Evolutionary conservation across 306 rosid genomes (phyloP).

Genomic region (Quercus wislizeni): DNA sequence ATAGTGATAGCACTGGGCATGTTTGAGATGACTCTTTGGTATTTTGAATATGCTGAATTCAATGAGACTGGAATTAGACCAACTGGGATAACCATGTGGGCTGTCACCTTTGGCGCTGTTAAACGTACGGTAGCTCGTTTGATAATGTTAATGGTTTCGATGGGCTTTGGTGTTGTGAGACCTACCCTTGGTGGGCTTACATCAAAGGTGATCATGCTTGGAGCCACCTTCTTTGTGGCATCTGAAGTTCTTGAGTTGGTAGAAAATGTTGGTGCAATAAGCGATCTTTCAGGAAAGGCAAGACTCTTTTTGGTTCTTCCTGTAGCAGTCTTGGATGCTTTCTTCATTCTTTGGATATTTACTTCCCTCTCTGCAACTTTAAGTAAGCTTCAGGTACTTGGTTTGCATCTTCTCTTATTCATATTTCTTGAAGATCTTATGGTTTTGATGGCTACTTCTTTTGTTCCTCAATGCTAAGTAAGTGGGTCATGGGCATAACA

Average conservation of each 20-base stretch:
- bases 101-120: slow-evolving; percentile 80
- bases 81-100: slow-evolving; percentile 88
- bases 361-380: slow-evolving; percentile 91
- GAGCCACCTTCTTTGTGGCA: slow-evolving; percentile 88
- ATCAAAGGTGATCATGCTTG: slow-evolving; percentile 85
- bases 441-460: background rate
- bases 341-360: slow-evolving; percentile 97
- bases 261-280: slow-evolving; percentile 93
- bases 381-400: slow-evolving; percentile 93
- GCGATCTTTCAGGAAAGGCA: slow-evolving; percentile 96
- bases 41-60: slow-evolving; percentile 88
- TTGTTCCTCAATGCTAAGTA: background rate
- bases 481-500: background rate
- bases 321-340: slow-evolving; percentile 85
- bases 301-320: slow-evolving; percentile 91
- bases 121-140: slow-evolving; percentile 83
- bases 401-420: slow-evolving; percentile 7
- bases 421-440: slow-evolving; percentile 8
- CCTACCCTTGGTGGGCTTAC: slow-evolving; percentile 98
- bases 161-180: slow-evolving; percentile 97
- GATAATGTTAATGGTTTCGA: slow-evolving; percentile 77
- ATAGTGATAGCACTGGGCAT: slow-evolving; percentile 87
- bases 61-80: slow-evolving; percentile 91
- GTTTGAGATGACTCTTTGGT: slow-evolving; percentile 96
- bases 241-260: slow-evolving; percentile 92